phyloP scores from a whole-genome alignment of 2,329 filamentous ascomycete species.

The Penicillium sp. region DNA sequence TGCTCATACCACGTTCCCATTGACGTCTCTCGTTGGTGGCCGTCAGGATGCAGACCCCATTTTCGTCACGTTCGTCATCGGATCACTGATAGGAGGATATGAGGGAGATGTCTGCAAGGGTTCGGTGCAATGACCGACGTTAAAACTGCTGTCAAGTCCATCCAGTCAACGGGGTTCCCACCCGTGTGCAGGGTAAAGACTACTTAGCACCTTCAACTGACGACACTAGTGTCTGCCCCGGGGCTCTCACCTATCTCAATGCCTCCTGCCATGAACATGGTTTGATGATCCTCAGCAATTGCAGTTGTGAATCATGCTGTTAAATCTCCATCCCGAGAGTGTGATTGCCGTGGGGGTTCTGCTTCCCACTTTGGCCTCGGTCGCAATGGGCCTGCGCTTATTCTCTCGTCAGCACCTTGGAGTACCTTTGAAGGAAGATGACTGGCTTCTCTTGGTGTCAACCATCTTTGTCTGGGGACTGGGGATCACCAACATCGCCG shows the following conservation, averaged over 20 bases:
- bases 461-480: background rate
- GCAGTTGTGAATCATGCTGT: background rate
- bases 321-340: background rate
- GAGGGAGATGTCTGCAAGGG: too few species aligned
- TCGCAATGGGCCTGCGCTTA: conserved; percentile 3
- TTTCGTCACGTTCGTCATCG: background rate
- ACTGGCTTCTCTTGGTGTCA: conserved; percentile 5
- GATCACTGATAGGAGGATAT: too few species aligned
- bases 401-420: background rate
- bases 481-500: conserved; percentile 5
- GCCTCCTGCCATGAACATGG: too few species aligned
- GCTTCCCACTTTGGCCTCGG: background rate
- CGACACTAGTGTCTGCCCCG: too few species aligned
- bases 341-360: background rate
- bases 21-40: too few species aligned
- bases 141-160: background rate
- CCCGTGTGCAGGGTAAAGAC: too few species aligned
- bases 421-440: conserved; percentile 6
- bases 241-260: too few species aligned
- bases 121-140: background rate
- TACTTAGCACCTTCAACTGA: too few species aligned
- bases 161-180: too few species aligned
- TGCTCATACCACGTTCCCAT: background rate
- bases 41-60: too few species aligned
- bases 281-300: too few species aligned